Evolutionary conservation across 257 asterid genomes (phyloP), one percentile per base, ranked within the genome.

Genomic region (Forsythia suspensa): DNA sequence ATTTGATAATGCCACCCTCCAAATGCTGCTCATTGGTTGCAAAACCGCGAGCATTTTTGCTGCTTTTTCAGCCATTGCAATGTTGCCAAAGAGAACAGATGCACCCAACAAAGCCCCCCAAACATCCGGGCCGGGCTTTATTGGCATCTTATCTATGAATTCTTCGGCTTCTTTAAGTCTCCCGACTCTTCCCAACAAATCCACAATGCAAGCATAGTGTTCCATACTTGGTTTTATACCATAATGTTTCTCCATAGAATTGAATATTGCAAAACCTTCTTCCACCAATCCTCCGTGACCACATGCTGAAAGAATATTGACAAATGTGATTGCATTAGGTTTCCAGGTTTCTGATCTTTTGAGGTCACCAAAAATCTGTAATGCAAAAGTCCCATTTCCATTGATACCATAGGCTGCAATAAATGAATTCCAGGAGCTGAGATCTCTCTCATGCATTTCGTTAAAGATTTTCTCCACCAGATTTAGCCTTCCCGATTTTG

Each of bases 21-120:
- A 88, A 16, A 77, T 36, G 69, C 79, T 80, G 55, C 85, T 86
- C 18, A 36, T 48, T 7, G 91, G 90, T 51, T 84, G 87, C 72
- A 80, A 41, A 57, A 77, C 37, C 5, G 82, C 82, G 0, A 84
- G 86, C 73, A 79, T 84, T 70, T 71, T 63, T 15, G 88, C 90
- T n/a, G 87, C 87, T 74, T 48, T 84, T 77, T 88, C 87, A 29
- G 86, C 92, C 5, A 82, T 42, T 15, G 3, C 43, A 73, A 77
- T 40, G 51, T 88, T 68, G 7, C 81, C 80, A 34, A 57, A 41
- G 2, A 80, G 38, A 74, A 77, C 82, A 39, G 81, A 77, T 5
- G 86, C 87, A 40, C 85, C 73, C 83, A 86, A n/a, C 42, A 88
- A 39, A 8, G 92, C 79, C 12, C 85, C 88, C 92, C 92, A 88